A percentile compares a stretch with the other conserved stretches of the same genome.
phyloP scores from a whole-genome alignment of 2,329 filamentous ascomycete species.

The Ophiostoma triangulosporum region DNA sequence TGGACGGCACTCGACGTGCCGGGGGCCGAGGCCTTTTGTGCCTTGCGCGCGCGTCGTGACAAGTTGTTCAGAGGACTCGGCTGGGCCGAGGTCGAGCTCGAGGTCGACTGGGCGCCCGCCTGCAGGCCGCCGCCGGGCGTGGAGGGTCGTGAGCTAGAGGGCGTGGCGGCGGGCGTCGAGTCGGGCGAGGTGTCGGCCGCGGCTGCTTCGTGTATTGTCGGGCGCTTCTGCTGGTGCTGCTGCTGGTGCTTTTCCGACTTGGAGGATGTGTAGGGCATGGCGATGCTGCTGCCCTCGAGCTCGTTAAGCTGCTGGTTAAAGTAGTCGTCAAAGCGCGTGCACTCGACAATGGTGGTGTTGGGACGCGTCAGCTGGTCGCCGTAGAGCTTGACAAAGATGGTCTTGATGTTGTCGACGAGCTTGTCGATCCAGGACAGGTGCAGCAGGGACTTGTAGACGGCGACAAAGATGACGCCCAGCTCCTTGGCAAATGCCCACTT shows the following conservation, averaged over 20 bases:
- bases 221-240: slow-evolving; percentile 22
- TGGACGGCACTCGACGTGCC: slow-evolving; percentile 46
- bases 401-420: slow-evolving; percentile 86
- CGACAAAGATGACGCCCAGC: slow-evolving; percentile 88
- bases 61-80: slow-evolving; percentile 60
- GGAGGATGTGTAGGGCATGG: neutral
- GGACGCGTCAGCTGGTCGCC: slow-evolving; percentile 73
- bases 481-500: slow-evolving; percentile 93
- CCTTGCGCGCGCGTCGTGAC: slow-evolving; percentile 65
- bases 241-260: neutral
- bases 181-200: slow-evolving; percentile 43
- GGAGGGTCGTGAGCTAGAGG: slow-evolving; percentile 63
- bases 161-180: slow-evolving; percentile 55
- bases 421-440: slow-evolving; percentile 96
- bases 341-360: slow-evolving; percentile 65
- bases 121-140: slow-evolving; percentile 56
- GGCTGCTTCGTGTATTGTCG: slow-evolving; percentile 6
- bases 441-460: slow-evolving; percentile 89
- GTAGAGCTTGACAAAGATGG: slow-evolving; percentile 83
- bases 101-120: slow-evolving; percentile 33
- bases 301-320: slow-evolving; percentile 88
- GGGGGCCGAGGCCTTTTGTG: slow-evolving; percentile 42
- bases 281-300: slow-evolving; percentile 46
- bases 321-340: slow-evolving; percentile 72
- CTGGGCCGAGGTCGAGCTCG: slow-evolving; percentile 54